Base-by-base conservation (phyloP, 2,329 filamentous ascomycete genomes). In the Neocatenulostroma microsporum region DNA sequence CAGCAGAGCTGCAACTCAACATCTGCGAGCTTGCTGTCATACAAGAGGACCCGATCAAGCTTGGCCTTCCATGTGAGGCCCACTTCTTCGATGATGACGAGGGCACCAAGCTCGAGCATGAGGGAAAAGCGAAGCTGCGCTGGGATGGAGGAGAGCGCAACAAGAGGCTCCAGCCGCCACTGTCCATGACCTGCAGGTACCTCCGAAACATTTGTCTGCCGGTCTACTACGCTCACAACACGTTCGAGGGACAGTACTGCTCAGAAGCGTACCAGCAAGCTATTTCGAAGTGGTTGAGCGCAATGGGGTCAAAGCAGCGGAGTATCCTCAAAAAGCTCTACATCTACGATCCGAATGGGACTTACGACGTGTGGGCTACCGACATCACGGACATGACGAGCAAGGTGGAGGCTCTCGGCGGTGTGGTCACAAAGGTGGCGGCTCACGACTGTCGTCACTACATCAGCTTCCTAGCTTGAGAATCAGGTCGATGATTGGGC, bases 21-120 rank as follows among this genome's bases (percentile, higher is more conserved):
- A 38, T 38, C 28, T 32, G 24, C 29, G 36, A 38, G 17, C 36
- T 38, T 13, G 20, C 14, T 12, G 20, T 32, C 21, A 18, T 33
- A 7, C 21, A 31, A 12, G 13, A n/a, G 3, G 23, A 25, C 7
- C 9, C 24, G 9, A 27, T 26, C 33, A n/a, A 20, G n/a, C n/a
- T n/a, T n/a, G n/a, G n/a, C n/a, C n/a, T n/a, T n/a, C n/a, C n/a
- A n/a, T n/a, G n/a, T n/a, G n/a, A n/a, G n/a, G n/a, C n/a, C n/a
- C n/a, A n/a, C n/a, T n/a, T n/a, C n/a, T n/a, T n/a, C n/a, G n/a
- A n/a, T n/a, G n/a, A n/a, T n/a, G n/a, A n/a, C n/a, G n/a, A n/a
- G n/a, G n/a, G n/a, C n/a, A n/a, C n/a, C n/a, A n/a, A n/a, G n/a
- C n/a, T n/a, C n/a, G n/a, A n/a, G n/a, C n/a, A n/a, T n/a, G n/a